phyloP scores from a whole-genome alignment of 306 rosid species.

The Medicago arabica region DNA sequence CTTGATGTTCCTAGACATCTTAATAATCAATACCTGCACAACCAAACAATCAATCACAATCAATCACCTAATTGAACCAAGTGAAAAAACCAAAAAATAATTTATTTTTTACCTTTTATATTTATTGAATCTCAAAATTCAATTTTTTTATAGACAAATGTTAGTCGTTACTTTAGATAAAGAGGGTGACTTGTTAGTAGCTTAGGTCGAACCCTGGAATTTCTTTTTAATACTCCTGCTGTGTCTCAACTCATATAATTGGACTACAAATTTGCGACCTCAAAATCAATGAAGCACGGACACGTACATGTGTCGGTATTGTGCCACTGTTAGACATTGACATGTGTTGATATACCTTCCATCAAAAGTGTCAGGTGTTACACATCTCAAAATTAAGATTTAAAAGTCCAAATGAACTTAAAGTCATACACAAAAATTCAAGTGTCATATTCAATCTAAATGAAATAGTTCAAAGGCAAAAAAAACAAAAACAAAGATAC shows the following conservation, averaged over 20 bases:
- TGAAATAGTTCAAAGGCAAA: too few species aligned
- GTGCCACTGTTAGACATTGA: too few species aligned
- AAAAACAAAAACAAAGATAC: too few species aligned
- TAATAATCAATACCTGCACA: constrained; percentile 58
- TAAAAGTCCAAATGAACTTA: constrained; percentile 5
- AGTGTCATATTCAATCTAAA: constrained; percentile 38
- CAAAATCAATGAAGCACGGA: too few species aligned
- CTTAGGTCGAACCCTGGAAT: neutral
- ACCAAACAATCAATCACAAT: constrained; percentile 22
- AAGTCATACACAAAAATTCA: constrained; percentile 10
- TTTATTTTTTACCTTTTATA: neutral
- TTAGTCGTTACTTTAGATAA: neutral
- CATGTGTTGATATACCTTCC: too few species aligned
- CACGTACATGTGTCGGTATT: too few species aligned
- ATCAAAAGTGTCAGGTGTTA: too few species aligned
- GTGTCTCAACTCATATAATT: too few species aligned
- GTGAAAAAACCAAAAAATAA: neutral
- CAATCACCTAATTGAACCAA: constrained; percentile 14
- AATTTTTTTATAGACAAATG: neutral
- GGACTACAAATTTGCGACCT: too few species aligned
- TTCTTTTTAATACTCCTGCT: too few species aligned
- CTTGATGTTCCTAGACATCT: constrained; percentile 60
- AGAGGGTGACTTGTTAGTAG: neutral
- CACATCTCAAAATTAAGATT: neutral
- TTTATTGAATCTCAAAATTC: constrained; percentile 31